phyloP scores from a whole-genome alignment of 768 basidiomycete species.

The Kwoniella shandongensis region DNA sequence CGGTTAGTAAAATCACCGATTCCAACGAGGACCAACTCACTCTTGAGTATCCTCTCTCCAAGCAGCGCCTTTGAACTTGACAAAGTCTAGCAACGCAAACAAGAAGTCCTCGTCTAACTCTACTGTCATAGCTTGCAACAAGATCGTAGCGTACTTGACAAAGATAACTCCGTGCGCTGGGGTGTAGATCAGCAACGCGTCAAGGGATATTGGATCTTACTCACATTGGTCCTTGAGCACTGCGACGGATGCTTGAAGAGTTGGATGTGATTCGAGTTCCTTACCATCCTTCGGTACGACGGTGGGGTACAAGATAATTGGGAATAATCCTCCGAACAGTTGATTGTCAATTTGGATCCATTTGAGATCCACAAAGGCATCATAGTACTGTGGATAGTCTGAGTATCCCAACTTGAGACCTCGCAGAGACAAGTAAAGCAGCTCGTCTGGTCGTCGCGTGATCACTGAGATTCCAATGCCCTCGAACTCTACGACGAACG shows the following conservation, averaged over 20 bases:
- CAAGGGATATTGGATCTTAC: constrained; percentile 13
- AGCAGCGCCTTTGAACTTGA: constrained; percentile 83
- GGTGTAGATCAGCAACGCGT: constrained; percentile 13
- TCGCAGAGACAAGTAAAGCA: constrained; percentile 79
- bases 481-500: constrained; percentile 71
- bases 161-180: constrained; percentile 97
- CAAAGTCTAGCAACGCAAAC: constrained; percentile 86
- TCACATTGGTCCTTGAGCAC: constrained; percentile 91
- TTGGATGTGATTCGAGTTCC: constrained; percentile 78
- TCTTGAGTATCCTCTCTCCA: constrained; percentile 79
- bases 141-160: constrained; percentile 91
- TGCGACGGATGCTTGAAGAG: constrained; percentile 80
- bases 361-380: constrained; percentile 77
- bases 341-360: constrained; percentile 95
- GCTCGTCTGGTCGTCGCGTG: constrained; percentile 82
- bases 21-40: constrained; percentile 58
- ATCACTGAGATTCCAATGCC: constrained; percentile 91
- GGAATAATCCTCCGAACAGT: constrained; percentile 90
- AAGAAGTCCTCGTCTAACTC: constrained; percentile 97
- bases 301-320: constrained; percentile 91
- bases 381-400: constrained; percentile 73
- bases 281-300: constrained; percentile 66
- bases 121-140: constrained; percentile 89
- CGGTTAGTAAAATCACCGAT: too few species aligned
- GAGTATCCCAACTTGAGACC: constrained; percentile 80